Base-by-base conservation (phyloP, 208 protist genomes). In the Crithidia thermophila region DNA sequence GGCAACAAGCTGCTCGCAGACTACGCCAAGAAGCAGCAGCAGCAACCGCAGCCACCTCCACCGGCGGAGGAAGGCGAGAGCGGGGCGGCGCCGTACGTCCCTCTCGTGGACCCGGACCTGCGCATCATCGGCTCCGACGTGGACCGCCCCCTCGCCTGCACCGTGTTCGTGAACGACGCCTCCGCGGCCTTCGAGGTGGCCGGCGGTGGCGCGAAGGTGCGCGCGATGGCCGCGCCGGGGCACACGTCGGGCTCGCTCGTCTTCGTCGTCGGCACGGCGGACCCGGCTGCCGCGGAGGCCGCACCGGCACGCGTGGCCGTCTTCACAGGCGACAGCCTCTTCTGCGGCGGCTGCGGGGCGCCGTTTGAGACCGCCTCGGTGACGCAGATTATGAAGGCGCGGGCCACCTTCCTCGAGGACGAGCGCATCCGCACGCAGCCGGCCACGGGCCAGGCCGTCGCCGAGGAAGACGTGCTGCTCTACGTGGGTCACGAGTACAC, bases 271-370 rank as follows among this genome's bases (percentile, higher is more conserved):
- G 71, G 78, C 11, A 82, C 88, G 46, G 70, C 82, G 23, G 37
- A 72, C 40, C 23, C 89, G 85, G 45, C 84, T 10, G 45, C 43
- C 43, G 28, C 28, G 23, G 57, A 39, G 46, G 21, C 63, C 23
- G 45, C 20, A 50, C 47, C 39, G 3, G 49, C 86, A 27, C 74
- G 72, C 45, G 64, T 82, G 9, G 85, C 85, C 8, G 72, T 98
- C 42, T 98, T 99, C 77, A 97, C 91, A 1, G 95, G 97, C 20
- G 97, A 98, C 64, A 91, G 87, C 20, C 83, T 99, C 50, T 99
- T 99, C 78, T 87, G 87, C 50, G 94, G 83, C 42, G 95, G 96
- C 6, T 94, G 87, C 52, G 97, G 97, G 1, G 76, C 87, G 10
- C 86, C 93, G 36, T 99, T 99, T 67, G 95, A 99, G 76, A 82